Base-by-base conservation (phyloP, 805 yeast species). In the Naumovozyma baii region DNA sequence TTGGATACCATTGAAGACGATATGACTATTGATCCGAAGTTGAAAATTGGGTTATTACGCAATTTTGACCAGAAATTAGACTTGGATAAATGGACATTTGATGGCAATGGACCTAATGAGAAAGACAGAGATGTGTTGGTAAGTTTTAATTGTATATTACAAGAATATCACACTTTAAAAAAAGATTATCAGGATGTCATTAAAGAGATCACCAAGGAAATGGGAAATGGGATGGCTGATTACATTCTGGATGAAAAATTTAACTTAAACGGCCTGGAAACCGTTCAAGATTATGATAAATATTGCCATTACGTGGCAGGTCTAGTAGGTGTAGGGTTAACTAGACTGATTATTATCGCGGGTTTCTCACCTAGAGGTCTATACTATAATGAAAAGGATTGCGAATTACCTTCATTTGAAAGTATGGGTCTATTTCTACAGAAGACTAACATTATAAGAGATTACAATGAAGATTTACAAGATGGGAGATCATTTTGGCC, bases 221-320 rank as follows among this genome's bases (percentile, higher is more conserved):
- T 92, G 98, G 98, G 97, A 42, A 78, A 84, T 50, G 98, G 98
- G 40, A 92, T 92, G 98, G 97, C 97, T 25, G 87, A 85, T 55
- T 92, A 88, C 63, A 78, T 83, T 39, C 67, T 73, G 51, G 78
- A 81, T 54, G 92, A 82, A 38, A 72, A 80, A 46, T 84, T 84
- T 66, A 86, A 85, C 59, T 58, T 73, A 48, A 76, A 76, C 45
- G 97, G 97, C 2, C 79, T 92, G 35, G 67, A 67, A 36, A 85
- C 96, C 1, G 59, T 83, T 34, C 68, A 73, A 44, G 97, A 87
- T 56, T 92, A 83, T 59, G 88, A 92, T 58, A 69, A 81, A 45
- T 92, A 92, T 68, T 92, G 99, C 64, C 88, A 88, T 64, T 85
- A 88, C 55, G 99, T 92, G 43, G 98, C 99, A 1, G 99, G 98